Evolutionary conservation across 768 basidiomycete genomes (phyloP).

Genomic region (Pisolithus marmoratus): DNA sequence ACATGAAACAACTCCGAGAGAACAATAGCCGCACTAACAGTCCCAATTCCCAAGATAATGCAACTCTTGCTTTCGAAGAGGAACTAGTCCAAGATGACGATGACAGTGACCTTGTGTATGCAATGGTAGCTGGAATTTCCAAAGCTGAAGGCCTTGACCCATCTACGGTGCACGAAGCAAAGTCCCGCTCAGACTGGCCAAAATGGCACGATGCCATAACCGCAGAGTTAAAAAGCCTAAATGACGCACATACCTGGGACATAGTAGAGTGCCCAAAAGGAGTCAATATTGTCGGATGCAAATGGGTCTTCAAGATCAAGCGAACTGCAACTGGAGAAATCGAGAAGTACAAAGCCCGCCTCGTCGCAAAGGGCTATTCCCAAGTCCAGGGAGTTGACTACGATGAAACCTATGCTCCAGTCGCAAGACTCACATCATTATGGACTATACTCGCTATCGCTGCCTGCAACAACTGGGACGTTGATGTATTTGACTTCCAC

Average conservation of each 20-base stretch:
- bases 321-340: slow-evolving; percentile 29
- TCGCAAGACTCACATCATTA: no score
- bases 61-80: background rate
- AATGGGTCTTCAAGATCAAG: slow-evolving; percentile 43
- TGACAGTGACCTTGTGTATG: background rate
- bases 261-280: slow-evolving; percentile 2
- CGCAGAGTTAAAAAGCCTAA: slow-evolving; percentile 2
- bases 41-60: no score
- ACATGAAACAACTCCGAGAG: no score
- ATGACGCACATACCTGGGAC: slow-evolving; percentile 5
- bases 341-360: slow-evolving; percentile 10
- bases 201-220: slow-evolving; percentile 4
- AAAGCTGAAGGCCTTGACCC: background rate
- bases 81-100: background rate
- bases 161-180: background rate
- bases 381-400: no score
- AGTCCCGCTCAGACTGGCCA: background rate
- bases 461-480: slow-evolving; percentile 22
- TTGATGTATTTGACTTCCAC: slow-evolving; percentile 40
- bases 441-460: slow-evolving; percentile 1
- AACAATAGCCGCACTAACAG: no score
- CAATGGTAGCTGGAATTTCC: slow-evolving; percentile 1
- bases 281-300: slow-evolving; percentile 9
- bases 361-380: no score
- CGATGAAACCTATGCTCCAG: no score